phyloP scores from a whole-genome alignment of 2,329 filamentous ascomycete genomes.

The Penicillium sp. region DNA sequence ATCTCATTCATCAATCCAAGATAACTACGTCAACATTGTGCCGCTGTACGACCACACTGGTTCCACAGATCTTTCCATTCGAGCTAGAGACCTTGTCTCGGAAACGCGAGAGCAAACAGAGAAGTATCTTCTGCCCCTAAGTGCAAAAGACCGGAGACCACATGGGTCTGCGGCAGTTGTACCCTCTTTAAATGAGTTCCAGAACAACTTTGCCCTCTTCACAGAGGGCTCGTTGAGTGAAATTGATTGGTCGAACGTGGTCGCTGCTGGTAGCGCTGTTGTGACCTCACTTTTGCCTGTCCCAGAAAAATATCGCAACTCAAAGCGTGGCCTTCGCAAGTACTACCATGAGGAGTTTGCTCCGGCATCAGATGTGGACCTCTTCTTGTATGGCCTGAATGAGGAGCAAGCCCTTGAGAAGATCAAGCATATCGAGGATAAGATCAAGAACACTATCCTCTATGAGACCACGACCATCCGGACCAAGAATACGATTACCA shows the following conservation, averaged over 20 bases:
- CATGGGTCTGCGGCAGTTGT: conserved; percentile 68
- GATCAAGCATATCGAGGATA: conserved; percentile 75
- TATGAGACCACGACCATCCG: conserved; percentile 80
- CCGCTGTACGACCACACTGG: conserved; percentile 33
- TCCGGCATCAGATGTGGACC: conserved; percentile 80
- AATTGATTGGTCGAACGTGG: conserved; percentile 77
- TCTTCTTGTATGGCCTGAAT: conserved; percentile 77
- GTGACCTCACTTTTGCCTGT: conserved; percentile 75
- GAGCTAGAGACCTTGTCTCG: conserved; percentile 33
- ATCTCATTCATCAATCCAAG: conserved; percentile 28
- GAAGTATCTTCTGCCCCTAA: conserved; percentile 37
- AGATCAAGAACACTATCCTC: conserved; percentile 72
- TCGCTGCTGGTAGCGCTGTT: conserved; percentile 77
- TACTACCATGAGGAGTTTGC: conserved; percentile 82
- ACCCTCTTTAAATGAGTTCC: conserved; percentile 65
- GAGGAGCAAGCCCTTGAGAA: conserved; percentile 78
- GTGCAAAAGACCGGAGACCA: conserved; percentile 56
- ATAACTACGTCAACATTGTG: conserved; percentile 35
- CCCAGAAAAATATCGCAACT: conserved; percentile 58
- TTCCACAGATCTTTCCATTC: conserved; percentile 26
- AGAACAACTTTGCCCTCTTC: conserved; percentile 76
- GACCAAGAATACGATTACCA: conserved; percentile 84
- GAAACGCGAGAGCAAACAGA: conserved; percentile 31
- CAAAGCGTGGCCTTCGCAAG: conserved; percentile 61
- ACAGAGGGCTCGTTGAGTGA: conserved; percentile 74